Evolutionary conservation across 768 basidiomycete species (phyloP).

Genomic region (Harrya chromipes): DNA sequence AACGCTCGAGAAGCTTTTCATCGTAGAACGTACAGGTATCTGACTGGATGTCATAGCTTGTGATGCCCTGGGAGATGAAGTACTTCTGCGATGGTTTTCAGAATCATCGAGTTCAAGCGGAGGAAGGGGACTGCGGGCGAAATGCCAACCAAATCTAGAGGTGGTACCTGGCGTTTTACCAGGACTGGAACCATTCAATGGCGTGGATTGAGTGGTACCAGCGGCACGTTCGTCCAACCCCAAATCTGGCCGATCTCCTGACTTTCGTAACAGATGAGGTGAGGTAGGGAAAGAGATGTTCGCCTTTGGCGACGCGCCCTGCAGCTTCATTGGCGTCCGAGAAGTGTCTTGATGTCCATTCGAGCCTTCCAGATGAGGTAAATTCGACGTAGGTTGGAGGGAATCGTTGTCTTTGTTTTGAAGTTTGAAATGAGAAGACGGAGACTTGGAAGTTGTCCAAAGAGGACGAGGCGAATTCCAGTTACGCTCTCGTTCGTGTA

Average conservation of each 20-base stretch:
- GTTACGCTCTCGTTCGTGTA: conserved; percentile 61
- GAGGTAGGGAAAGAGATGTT: background rate
- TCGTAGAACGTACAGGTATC: conserved; percentile 44
- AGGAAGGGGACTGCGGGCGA: conserved; percentile 38
- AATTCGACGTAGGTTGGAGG: conserved; percentile 21
- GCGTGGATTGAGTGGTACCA: background rate
- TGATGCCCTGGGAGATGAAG: conserved; percentile 27
- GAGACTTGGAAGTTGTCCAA: conserved; percentile 39
- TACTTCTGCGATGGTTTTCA: conserved; percentile 13
- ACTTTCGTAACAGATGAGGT: background rate
- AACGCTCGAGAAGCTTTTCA: conserved; percentile 27
- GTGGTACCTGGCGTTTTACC: conserved; percentile 19
- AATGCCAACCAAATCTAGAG: conserved; percentile 40
- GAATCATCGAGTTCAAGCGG: conserved; percentile 38
- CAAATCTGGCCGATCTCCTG: conserved; percentile 1
- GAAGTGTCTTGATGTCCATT: conserved; percentile 7
- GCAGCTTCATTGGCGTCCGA: conserved; percentile 1
- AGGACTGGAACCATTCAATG: conserved; percentile 8
- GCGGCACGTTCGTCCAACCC: background rate
- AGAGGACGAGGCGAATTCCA: conserved; percentile 67
- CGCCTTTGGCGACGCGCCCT: conserved; percentile 1
- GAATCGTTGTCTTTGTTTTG: conserved; percentile 4
- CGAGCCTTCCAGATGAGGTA: conserved; percentile 9
- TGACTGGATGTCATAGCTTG: conserved; percentile 32
- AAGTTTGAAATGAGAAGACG: conserved; percentile 8